Evolutionary conservation across 257 asterid species (phyloP), one percentile per base, ranked within the genome.

Genomic region (Eucommia ulmoides): DNA sequence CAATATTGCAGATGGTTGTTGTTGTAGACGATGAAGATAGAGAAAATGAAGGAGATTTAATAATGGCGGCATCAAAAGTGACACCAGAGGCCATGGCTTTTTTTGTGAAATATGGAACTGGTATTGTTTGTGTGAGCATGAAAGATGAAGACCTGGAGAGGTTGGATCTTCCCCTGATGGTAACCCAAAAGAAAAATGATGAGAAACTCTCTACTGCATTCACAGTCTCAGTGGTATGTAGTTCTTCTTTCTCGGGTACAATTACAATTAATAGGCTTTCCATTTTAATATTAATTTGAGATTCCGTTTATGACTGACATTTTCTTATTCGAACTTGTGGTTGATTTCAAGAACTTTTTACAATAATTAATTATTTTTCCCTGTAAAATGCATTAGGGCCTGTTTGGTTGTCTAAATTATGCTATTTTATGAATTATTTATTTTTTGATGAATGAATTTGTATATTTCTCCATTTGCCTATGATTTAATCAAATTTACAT

Each of bases 21-120:
- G 69, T 64, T 24, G 64, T 57, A 26, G 69, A 64, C 24, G 69
- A 64, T 57, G 69, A 57, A 33, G 69, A 57, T 22, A 51, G 69
- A 44, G 69, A 64, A 29, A 57, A 57, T 12, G 69, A 64, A 52
- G 69, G 69, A 3, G 69, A 64, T 57, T 22, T 64, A 14, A 57
- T 64, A 33, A 57, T 64, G 64, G 64, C 69, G 12, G 69, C 69
- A 51, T 47, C 53, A 35, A 19, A 23, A 41, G 64, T 45, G 23
- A 64, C 69, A 4, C 60, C 55, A 22, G 64, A 52, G 24, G 42
- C 59, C 4, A 38, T 62, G 67, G 67, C 62, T 1, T 62, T 62
- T 22, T 20, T 62, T 55, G 57, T 62, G 8, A 54, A 42, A 49
- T 29, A 62, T n/a, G 56, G 62, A 20, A 54, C 67, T 41, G 67